These are phyloP conservation scores for Paracoccidioides brasiliensis DNA, from an alignment of 2,329 filamentous ascomycete genomes.

Conservation along the genomic window DNA sequence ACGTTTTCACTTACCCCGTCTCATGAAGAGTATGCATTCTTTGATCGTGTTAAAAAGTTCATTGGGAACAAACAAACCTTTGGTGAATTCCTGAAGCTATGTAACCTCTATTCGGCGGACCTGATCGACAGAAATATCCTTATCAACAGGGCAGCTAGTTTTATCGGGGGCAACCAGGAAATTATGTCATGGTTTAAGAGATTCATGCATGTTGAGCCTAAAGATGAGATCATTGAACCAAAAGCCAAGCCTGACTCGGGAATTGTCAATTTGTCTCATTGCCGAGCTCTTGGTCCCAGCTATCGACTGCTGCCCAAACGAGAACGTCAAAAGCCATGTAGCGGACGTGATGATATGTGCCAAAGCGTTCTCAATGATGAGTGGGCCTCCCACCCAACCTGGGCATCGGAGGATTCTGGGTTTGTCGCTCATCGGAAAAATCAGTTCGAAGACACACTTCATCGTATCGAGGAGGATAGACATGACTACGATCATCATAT, in stretches of 20 bases:
- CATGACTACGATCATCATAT: slow-evolving; percentile 99
- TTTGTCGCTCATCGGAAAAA: slow-evolving; percentile 98
- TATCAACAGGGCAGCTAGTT: slow-evolving; percentile 67
- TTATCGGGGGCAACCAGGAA: slow-evolving; percentile 79
- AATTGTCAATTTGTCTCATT: slow-evolving; percentile 86
- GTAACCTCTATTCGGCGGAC: slow-evolving; percentile 88
- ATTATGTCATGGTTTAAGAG: slow-evolving; percentile 79
- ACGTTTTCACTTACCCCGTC: slow-evolving; percentile 59
- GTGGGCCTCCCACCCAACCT: slow-evolving; percentile 97
- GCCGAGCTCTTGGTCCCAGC: slow-evolving; percentile 86
- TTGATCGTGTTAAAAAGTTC: slow-evolving; percentile 92
- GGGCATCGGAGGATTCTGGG: slow-evolving; percentile 94
- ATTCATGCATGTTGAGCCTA: slow-evolving; percentile 60
- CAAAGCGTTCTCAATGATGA: slow-evolving; percentile 89
- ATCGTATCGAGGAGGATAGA: slow-evolving; percentile 92
- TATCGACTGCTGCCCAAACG: slow-evolving; percentile 85
- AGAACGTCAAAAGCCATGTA: slow-evolving; percentile 82
- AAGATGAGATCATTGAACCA: slow-evolving; percentile 68
- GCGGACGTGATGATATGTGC: slow-evolving; percentile 88
- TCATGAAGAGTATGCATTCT: slow-evolving; percentile 80
- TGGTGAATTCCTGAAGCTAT: slow-evolving; percentile 92
- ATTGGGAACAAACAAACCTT: slow-evolving; percentile 85
- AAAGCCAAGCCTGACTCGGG: slow-evolving; percentile 58
- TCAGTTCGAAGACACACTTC: slow-evolving; percentile 80
- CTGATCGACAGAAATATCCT: slow-evolving; percentile 77